These are phyloP conservation scores for Trametes cingulata DNA, from an alignment of 768 basidiomycete species.

Conservation along the genomic window DNA sequence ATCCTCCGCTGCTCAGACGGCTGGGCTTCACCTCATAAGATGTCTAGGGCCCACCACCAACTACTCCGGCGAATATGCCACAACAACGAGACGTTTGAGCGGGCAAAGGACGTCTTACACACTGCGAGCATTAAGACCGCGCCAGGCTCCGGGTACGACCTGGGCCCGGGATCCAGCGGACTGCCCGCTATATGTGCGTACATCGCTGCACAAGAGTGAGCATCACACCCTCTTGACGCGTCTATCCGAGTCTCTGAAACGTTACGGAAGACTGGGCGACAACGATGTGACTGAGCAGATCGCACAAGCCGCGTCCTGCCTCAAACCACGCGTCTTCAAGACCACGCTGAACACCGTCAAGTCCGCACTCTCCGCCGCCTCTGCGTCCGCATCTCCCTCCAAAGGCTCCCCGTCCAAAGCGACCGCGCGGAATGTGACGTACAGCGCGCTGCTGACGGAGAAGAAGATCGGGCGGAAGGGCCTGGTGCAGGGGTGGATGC, in stretches of 20 bases:
- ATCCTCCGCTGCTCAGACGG: not conserved
- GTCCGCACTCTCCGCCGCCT: constrained; percentile 21
- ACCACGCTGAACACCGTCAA: constrained; percentile 29
- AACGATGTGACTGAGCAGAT: constrained; percentile 31
- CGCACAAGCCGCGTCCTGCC: constrained; percentile 36
- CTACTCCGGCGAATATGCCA: constrained; percentile 31
- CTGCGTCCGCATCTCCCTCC: constrained; percentile 1
- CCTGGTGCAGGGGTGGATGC: constrained; percentile 25
- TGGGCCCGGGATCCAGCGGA: constrained; percentile 41
- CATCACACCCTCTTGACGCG: not conserved
- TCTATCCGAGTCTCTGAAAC: not conserved
- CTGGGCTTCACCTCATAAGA: constrained; percentile 11
- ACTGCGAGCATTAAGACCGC: constrained; percentile 43
- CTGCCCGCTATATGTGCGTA: constrained; percentile 52
- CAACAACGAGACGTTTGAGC: constrained; percentile 36
- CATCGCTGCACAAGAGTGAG: constrained; percentile 50
- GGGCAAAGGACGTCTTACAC: constrained; percentile 38
- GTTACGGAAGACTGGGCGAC: constrained; percentile 28
- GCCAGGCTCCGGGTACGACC: constrained; percentile 50
- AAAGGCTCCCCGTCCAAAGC: not conserved
- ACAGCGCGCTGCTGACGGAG: constrained; percentile 14
- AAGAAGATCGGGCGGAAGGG: constrained; percentile 16
- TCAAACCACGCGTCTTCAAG: constrained; percentile 31
- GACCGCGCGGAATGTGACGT: constrained; percentile 8
- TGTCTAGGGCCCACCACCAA: constrained; percentile 29